Conservation (phyloP, 2,329 filamentous ascomycete species). For the Salinomyces thailandicus region DNA sequence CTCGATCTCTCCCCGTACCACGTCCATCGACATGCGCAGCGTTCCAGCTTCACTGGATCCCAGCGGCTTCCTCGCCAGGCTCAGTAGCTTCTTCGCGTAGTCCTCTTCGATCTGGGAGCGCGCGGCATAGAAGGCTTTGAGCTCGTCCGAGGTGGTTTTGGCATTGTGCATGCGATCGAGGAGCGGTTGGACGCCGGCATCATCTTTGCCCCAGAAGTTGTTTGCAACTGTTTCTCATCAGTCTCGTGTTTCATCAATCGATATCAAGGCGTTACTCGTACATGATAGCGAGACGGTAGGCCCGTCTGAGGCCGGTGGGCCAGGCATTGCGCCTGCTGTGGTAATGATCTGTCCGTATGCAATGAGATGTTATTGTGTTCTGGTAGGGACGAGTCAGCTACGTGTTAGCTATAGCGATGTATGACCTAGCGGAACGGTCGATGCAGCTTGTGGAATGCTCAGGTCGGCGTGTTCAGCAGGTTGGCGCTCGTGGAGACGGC, state of each 20-base stretch:
- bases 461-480: background rate
- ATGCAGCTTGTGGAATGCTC: constrained; percentile 1
- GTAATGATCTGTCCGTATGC: background rate
- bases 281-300: constrained; percentile 29
- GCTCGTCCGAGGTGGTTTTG: constrained; percentile 88
- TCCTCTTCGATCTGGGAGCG: constrained; percentile 94
- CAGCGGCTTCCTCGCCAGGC: constrained; percentile 75
- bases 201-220: constrained; percentile 99
- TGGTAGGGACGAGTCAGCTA: background rate
- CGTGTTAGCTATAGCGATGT: constrained; percentile 1
- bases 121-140: constrained; percentile 82
- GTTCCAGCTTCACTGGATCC: constrained; percentile 81
- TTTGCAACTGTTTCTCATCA: constrained; percentile 64
- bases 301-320: constrained; percentile 23
- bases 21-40: constrained; percentile 73
- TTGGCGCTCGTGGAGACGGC: background rate
- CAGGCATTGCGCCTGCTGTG: constrained; percentile 22
- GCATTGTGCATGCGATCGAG: constrained; percentile 90
- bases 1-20: constrained; percentile 79
- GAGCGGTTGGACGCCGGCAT: constrained; percentile 85
- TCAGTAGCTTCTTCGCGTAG: constrained; percentile 80
- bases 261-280: no score
- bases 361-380: background rate
- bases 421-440: background rate
- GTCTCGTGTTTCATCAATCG: no score